Base-by-base conservation (phyloP, 2,329 filamentous ascomycete species). In the Paecilomyces formosus region DNA sequence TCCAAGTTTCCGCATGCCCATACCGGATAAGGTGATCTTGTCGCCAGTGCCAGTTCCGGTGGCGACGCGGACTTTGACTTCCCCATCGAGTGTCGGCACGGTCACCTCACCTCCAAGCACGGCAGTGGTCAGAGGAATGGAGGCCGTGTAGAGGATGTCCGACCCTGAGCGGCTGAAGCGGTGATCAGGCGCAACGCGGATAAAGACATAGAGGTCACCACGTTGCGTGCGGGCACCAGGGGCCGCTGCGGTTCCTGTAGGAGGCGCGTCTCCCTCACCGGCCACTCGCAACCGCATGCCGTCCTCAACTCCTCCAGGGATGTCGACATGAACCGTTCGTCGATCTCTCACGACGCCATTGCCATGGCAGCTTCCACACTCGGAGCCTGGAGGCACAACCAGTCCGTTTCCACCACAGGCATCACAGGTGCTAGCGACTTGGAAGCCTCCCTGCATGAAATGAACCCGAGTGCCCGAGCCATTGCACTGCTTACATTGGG, bases 21-120 rank as follows among this genome's bases (percentile, higher is more conserved):
- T 92, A 6, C 93, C 93, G 1, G 85, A 80, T 18, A 99, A 80
- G 1, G 91, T 96, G 68, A 97, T 88, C 73, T 88, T 90, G 71
- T 99, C 94, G 56, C 94, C 94, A 1, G 92, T 96, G 65, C 86
- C 90, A 12, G 94, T 97, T 55, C 94, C 94, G 0, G 92, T 96
- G 21, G 86, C 86, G 31, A 99, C 88, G 76, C 92, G 93, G 68
- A 99, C 87, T 73, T 90, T 93, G 67, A 96, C 91, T 54, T 93
- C 85, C 55, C 90, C 91, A 64, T 97, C 92, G 24, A 99, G 81
- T 0, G 94, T 99, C 1, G 94, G 94, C 24, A 99, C 85, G 12
- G 82, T 86, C 61, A 95, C 89, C 72, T 97, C 92, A 58, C 94
- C 94, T 66, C 94, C 94, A 0, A 99, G 83, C 21, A 97, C 77